phyloP scores from a whole-genome alignment of 805 yeast genomes.

The Isabelozyma rhagii region DNA sequence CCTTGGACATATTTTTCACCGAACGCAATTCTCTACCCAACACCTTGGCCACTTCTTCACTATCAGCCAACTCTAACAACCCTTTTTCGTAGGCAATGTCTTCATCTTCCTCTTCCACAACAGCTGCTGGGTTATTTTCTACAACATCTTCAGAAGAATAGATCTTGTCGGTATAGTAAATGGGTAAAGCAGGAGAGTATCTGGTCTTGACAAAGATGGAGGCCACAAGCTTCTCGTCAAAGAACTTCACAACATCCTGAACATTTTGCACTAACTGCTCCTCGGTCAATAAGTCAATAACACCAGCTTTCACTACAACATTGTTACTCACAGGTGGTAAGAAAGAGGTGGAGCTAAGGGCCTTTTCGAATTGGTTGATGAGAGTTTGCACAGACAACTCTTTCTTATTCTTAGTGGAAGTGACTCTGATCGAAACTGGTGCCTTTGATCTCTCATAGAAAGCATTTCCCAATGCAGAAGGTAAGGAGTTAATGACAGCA shows the following conservation, averaged over 20 bases:
- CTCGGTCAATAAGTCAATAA: conserved; percentile 29
- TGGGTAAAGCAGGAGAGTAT: conserved; percentile 79
- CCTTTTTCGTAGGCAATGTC: conserved; percentile 63
- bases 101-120: conserved; percentile 11
- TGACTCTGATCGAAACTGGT: conserved; percentile 43
- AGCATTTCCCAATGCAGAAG: conserved; percentile 76
- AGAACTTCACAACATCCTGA: conserved; percentile 47
- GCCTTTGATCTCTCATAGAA: conserved; percentile 61
- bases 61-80: conserved; percentile 76
- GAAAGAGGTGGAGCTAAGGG: conserved; percentile 56
- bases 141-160: conserved; percentile 49
- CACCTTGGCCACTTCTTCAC: conserved; percentile 64
- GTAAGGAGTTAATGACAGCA: conserved; percentile 72
- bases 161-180: conserved; percentile 63
- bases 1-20: background rate
- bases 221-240: conserved; percentile 48
- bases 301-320: conserved; percentile 65
- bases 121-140: conserved; percentile 20
- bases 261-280: conserved; percentile 60
- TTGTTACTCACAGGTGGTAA: conserved; percentile 73
- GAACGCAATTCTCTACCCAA: conserved; percentile 53
- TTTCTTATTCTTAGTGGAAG: conserved; percentile 23
- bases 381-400: conserved; percentile 50
- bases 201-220: conserved; percentile 63
- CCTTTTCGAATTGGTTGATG: conserved; percentile 55